phyloP scores from a whole-genome alignment of 441 rosid species.

The Populus hybrid region DNA sequence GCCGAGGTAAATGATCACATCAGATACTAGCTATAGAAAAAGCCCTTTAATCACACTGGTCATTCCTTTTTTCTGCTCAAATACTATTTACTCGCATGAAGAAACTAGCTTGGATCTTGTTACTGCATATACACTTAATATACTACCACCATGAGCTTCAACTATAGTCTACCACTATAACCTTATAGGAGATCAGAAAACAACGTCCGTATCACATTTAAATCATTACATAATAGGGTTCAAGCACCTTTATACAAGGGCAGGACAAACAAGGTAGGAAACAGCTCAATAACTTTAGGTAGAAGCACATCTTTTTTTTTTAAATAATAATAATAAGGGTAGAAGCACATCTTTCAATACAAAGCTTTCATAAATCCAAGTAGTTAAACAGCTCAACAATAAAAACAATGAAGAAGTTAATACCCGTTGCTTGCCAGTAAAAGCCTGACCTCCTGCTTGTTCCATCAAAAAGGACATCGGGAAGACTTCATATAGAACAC shows the following conservation, averaged over 20 bases:
- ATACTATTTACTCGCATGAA: no score
- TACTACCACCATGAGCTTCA: not conserved
- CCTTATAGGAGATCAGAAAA: not conserved
- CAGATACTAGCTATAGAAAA: not conserved
- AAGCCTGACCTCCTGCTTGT: conserved; percentile 97
- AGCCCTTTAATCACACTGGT: not conserved
- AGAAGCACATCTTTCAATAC: not conserved
- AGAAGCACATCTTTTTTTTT: not conserved
- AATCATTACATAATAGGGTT: not conserved
- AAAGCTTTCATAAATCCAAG: not conserved
- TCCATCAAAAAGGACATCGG: conserved; percentile 98
- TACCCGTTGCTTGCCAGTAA: conserved; percentile 89
- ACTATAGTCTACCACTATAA: not conserved
- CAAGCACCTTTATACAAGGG: not conserved
- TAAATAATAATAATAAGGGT: not conserved
- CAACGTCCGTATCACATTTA: not conserved
- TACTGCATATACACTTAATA: not conserved
- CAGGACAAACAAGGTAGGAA: not conserved
- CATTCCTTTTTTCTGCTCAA: not conserved
- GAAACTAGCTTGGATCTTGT: not conserved
- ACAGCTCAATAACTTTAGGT: not conserved
- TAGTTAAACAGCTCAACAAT: not conserved
- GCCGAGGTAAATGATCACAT: conserved; percentile 22
- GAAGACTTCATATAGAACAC: conserved; percentile 95
- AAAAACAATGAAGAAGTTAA: conserved; percentile 11